phyloP scores from a whole-genome alignment of 371 early-diverging fungal species.

The Batkoa obscura region DNA sequence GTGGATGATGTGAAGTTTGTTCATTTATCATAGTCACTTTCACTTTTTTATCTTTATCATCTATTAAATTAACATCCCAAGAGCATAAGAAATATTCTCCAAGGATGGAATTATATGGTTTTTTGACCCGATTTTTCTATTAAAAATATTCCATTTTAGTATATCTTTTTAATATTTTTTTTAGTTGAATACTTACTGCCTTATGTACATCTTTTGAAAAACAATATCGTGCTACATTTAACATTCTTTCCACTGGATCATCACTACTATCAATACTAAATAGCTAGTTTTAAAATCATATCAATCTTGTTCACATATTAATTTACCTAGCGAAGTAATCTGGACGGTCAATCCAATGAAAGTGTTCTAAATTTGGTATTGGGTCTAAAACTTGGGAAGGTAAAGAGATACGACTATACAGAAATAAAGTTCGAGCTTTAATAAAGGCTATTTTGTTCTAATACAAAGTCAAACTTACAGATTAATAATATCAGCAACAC shows the following conservation, averaged over 20 bases:
- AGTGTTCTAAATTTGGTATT: slow-evolving; percentile 45
- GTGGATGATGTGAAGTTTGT: slow-evolving; percentile 15
- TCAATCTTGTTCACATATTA: background rate
- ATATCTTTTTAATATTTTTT: too few species aligned
- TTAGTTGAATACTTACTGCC: slow-evolving; percentile 19
- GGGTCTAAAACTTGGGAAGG: slow-evolving; percentile 48
- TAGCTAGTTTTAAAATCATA: background rate
- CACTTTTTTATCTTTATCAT: slow-evolving; percentile 3
- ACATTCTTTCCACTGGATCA: slow-evolving; percentile 39
- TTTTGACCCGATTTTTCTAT: too few species aligned
- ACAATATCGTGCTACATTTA: slow-evolving; percentile 43
- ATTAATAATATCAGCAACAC: slow-evolving; percentile 31
- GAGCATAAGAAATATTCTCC: slow-evolving; percentile 34
- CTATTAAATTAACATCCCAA: slow-evolving; percentile 20
- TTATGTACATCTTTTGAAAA: slow-evolving; percentile 41
- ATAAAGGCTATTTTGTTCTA: too few species aligned
- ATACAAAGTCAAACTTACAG: slow-evolving; percentile 32
- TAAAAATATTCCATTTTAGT: too few species aligned
- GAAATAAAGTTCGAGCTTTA: too few species aligned
- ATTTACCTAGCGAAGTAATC: slow-evolving; percentile 31
- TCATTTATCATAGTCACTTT: slow-evolving; percentile 28
- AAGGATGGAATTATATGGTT: slow-evolving; percentile 36
- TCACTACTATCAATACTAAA: slow-evolving; percentile 28
- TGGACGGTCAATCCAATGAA: slow-evolving; percentile 54
- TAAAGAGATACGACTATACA: slow-evolving; percentile 41